Evolutionary conservation across 140 eudicot genomes (phyloP), one percentile per base, ranked within the genome.

Genomic region (Oenanthe javanica): DNA sequence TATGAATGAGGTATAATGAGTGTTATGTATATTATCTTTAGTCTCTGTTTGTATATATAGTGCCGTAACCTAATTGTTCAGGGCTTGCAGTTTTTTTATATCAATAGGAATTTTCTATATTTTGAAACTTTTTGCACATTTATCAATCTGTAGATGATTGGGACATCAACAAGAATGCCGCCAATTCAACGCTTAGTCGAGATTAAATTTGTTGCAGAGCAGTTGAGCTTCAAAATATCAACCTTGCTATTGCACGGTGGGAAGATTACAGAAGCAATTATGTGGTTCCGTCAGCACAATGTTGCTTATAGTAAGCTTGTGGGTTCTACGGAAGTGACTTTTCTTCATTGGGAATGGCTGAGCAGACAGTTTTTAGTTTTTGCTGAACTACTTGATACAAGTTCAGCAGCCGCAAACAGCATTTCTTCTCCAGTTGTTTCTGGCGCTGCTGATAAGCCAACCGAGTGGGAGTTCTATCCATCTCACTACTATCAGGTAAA

Each of bases 311-410:
- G 80, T 84, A 88, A 77, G 79, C 91, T 95, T 79, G 84, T 77
- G 59, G 97, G 99, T 74, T 86, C 89, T 9, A 84, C 91, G 43
- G 90, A 92, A 79, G 93, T 89, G 45, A 84, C 64, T 84, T 95
- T 89, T 86, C 89, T 92, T 81, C 97, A 95, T 54, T 95, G 97
- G 97, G 97, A 95, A 74, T 95, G 99, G 99, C 78, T 92, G 75
- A 91, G 97, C 86, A 86, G 97, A 48, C 99, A 95, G 75, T 95
- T 85, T 86, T 80, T 90, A 82, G 96, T 91, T 66, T 95, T 92
- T 88, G 99, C 97, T 47, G 96, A 95, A 83, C 85, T 95, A 69
- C 90, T 95, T 81, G 99, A 95, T 80, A 88, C 93, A 40, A 90
- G 97, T 87, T 90, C 90, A 50, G 88, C 87, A 66, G 89, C 86